phyloP scores from a whole-genome alignment of 108 stramenopile genomes.

The Nitzschia sp. region DNA sequence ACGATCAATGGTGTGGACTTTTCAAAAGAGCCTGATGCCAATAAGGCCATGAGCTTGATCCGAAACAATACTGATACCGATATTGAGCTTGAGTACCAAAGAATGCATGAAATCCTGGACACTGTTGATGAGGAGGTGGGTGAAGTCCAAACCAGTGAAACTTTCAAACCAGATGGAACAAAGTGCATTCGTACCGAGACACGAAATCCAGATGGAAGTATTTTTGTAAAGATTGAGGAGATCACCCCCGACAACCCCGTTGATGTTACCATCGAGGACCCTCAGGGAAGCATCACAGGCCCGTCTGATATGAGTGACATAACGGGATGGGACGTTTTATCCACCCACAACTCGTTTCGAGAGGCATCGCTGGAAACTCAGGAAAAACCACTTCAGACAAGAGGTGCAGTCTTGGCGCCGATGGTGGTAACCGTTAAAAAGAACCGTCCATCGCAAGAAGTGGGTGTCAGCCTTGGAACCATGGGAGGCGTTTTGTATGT shows the following conservation, averaged over 20 bases:
- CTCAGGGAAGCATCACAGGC: neutral
- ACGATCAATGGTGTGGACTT: constrained; percentile 30
- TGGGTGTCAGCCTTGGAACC: constrained; percentile 18
- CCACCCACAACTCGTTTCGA: neutral
- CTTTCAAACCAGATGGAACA: neutral
- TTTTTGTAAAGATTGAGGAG: neutral
- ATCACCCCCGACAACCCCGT: neutral
- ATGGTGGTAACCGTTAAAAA: constrained; percentile 19
- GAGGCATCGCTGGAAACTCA: neutral
- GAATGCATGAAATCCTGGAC: neutral
- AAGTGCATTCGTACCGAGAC: constrained; percentile 9
- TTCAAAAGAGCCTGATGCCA: constrained; percentile 7
- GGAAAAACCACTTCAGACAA: no score
- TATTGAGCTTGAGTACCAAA: constrained; percentile 18
- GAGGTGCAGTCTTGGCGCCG: no score
- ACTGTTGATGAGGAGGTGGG: neutral
- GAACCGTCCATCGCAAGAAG: neutral
- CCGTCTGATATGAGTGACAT: neutral
- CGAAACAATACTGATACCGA: neutral
- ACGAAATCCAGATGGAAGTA: constrained; percentile 14
- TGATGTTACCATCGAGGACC: neutral
- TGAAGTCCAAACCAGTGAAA: neutral
- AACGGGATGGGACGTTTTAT: neutral
- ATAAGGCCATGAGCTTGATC: constrained; percentile 9
- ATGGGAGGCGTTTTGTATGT: constrained; percentile 13